Evolutionary conservation across 2,329 filamentous ascomycete genomes (phyloP), one percentile per base, ranked within the genome.

Genomic region (Colletotrichum paranaense): DNA sequence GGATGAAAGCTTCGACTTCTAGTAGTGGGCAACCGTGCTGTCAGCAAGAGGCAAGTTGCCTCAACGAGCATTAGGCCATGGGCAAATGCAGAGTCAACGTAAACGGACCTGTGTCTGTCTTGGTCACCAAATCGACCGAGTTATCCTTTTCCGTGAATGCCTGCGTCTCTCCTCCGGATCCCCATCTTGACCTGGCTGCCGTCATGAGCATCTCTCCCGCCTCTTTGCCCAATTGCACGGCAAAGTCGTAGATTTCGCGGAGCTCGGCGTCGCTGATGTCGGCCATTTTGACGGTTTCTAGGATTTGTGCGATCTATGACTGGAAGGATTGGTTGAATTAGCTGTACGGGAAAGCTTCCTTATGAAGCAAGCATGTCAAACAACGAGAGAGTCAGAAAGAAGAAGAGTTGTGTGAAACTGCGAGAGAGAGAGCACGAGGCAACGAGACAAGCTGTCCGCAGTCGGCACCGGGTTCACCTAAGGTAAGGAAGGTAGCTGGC

Each of bases 1-100:
- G 90, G 76, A 95, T 92, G 78, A 94, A 94, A 19, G 88, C 85
- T 81, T 95, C 93, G 52, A 94, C 91, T 77, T 94, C 92, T 94
- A 77, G 14, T 6, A 55, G 30, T 3, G 55, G 32, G 67, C 0
- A 8, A 5, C 1, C 26, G 59, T 26, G 24, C n/a, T 28, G 59
- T 72, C 60, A 72, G 66, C 59, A 59, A 42, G n/a, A 42, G 9
- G 5, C 32, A 60, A 35, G 42, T 49, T 22, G 4, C 42, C 42
- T 49, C 42, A n/a, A 49, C 42, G 42, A 19, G 19, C 42, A 22
- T 49, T 22, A 12, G n/a, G 28, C 7, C 11, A 14, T 30, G 2
- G 2, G 12, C 38, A 4, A 28, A 19, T 42, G 55, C 63, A 26
- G 30, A 6, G 8, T 35, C 12, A 63, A 78, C 82, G 75, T 81